Conservation (phyloP, 2,329 filamentous ascomycete species). For the Cercospora zeae-maydis region DNA sequence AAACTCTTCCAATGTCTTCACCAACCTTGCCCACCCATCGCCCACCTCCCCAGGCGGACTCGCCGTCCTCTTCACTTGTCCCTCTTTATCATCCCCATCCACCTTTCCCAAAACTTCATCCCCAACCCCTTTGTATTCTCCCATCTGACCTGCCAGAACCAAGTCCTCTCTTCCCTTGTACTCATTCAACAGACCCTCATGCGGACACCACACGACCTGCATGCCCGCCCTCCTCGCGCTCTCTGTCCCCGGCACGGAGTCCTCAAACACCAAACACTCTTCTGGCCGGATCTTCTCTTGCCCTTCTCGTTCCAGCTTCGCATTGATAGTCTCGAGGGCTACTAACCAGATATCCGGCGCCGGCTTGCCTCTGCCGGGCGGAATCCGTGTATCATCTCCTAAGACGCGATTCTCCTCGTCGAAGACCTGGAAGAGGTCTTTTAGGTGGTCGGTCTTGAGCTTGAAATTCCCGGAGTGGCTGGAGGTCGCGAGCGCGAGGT, state of each 20-base stretch:
- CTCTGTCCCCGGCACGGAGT: constrained; percentile 90
- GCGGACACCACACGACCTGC: constrained; percentile 90
- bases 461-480: constrained; percentile 68
- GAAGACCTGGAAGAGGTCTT: constrained; percentile 56
- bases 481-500: constrained; percentile 84
- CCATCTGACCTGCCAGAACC: constrained; percentile 78
- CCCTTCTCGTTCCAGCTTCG: constrained; percentile 57
- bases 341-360: constrained; percentile 91
- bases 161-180: constrained; percentile 72
- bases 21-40: constrained; percentile 58
- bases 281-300: constrained; percentile 65
- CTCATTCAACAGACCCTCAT: constrained; percentile 71
- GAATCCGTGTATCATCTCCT: constrained; percentile 79
- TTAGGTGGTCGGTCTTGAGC: constrained; percentile 65
- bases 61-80: constrained; percentile 6
- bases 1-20: constrained; percentile 56
- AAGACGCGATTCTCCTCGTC: constrained; percentile 68
- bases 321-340: constrained; percentile 80
- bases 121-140: constrained; percentile 56
- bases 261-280: constrained; percentile 95
- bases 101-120: constrained; percentile 28
- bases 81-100: constrained; percentile 28
- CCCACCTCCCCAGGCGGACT: constrained; percentile 51
- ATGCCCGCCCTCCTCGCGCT: constrained; percentile 86
- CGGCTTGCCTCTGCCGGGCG: constrained; percentile 81